phyloP scores from a whole-genome alignment of 2,329 filamentous ascomycete genomes.

The Ascochyta pisi region DNA sequence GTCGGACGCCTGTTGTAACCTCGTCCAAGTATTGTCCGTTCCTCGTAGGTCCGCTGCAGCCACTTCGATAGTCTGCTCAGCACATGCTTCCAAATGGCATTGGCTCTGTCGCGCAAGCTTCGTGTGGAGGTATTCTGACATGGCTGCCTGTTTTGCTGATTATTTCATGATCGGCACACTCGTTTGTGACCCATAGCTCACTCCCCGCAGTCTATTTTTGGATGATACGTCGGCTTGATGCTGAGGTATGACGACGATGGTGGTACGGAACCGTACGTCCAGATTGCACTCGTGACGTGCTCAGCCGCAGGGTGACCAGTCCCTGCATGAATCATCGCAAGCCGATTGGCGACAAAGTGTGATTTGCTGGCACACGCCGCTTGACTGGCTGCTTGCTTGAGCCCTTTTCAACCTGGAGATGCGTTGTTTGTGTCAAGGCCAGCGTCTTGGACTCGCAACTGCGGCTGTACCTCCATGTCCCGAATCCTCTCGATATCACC shows the following conservation, averaged over 20 bases:
- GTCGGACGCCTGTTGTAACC: not conserved
- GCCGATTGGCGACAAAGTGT: not conserved
- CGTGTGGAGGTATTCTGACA: not conserved
- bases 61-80: not conserved
- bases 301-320: slow-evolving; percentile 2
- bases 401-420: not conserved
- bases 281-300: not conserved
- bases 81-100: too few species aligned
- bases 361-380: not conserved
- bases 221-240: not conserved
- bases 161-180: not conserved
- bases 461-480: not conserved
- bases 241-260: not conserved
- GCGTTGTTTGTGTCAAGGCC: not conserved
- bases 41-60: not conserved
- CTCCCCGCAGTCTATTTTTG: not conserved
- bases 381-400: too few species aligned
- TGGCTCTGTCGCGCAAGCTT: not conserved
- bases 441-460: too few species aligned
- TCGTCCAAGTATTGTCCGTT: not conserved
- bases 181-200: not conserved
- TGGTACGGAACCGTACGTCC: not conserved
- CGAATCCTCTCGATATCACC: not conserved
- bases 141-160: too few species aligned
- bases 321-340: not conserved